These are phyloP conservation scores for Colletotrichum sp. DNA, from an alignment of 2,329 filamentous ascomycete species.

Conservation along the genomic window DNA sequence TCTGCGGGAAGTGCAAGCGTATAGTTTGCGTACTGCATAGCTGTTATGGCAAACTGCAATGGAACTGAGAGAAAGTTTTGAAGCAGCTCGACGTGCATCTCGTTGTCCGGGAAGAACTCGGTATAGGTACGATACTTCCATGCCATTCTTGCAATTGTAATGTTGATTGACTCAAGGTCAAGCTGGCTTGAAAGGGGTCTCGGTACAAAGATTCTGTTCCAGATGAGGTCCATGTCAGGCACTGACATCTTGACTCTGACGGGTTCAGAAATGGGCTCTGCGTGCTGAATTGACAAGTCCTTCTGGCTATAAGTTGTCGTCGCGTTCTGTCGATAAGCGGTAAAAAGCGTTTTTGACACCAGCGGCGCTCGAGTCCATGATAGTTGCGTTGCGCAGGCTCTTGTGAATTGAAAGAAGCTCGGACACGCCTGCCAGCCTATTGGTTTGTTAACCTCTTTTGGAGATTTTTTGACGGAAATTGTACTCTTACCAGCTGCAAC, in stretches of 20 bases:
- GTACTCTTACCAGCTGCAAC: constrained; percentile 18
- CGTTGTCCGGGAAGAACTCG: constrained; percentile 24
- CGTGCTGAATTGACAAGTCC: constrained; percentile 24
- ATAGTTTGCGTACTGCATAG: constrained; percentile 23
- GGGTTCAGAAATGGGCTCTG: not conserved
- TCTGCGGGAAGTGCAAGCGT: constrained; percentile 4
- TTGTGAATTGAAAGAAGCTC: constrained; percentile 1
- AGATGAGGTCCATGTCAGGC: constrained; percentile 17
- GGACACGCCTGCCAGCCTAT: constrained; percentile 25
- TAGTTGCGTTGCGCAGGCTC: constrained; percentile 3
- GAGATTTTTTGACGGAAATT: too few species aligned
- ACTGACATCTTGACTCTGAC: constrained; percentile 1
- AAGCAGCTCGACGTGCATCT: constrained; percentile 15
- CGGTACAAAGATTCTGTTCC: constrained; percentile 17
- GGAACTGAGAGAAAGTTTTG: constrained; percentile 25
- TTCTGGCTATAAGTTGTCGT: constrained; percentile 22
- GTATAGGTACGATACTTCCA: constrained; percentile 25
- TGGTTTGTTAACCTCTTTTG: not conserved
- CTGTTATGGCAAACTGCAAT: constrained; percentile 24
- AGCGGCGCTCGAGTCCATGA: constrained; percentile 16
- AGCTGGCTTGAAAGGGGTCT: not conserved
- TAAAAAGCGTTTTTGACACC: constrained; percentile 21
- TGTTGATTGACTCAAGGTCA: constrained; percentile 20
- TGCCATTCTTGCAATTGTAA: constrained; percentile 19
- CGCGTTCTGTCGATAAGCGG: constrained; percentile 19